Conservation (phyloP, 2,329 filamentous ascomycete species). For the Botrytis medusae region DNA sequence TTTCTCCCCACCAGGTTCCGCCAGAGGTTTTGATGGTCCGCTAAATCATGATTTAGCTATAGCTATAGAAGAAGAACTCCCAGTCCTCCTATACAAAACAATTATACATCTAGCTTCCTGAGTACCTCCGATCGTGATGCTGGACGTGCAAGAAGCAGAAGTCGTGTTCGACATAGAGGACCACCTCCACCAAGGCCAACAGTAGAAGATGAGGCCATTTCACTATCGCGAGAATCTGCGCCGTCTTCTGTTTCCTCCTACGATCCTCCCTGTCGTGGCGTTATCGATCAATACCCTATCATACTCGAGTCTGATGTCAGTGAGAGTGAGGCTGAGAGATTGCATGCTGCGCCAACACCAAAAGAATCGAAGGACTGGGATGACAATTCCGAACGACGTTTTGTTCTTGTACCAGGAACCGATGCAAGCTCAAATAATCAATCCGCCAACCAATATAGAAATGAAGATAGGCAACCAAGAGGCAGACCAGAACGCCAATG, state of each 20-base stretch:
- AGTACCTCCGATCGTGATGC: slow-evolving; percentile 20
- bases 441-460: background rate
- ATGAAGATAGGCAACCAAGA: slow-evolving; percentile 28
- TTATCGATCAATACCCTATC: slow-evolving; percentile 66
- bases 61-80: slow-evolving; percentile 9
- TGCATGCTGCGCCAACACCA: slow-evolving; percentile 31
- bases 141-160: slow-evolving; percentile 27
- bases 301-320: slow-evolving; percentile 57
- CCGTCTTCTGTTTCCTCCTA: slow-evolving; percentile 44
- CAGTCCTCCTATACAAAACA: slow-evolving; percentile 21
- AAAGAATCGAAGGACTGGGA: slow-evolving; percentile 27
- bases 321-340: slow-evolving; percentile 34
- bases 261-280: slow-evolving; percentile 60
- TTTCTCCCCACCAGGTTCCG: background rate
- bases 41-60: slow-evolving; percentile 17
- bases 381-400: slow-evolving; percentile 55
- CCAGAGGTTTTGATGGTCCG: background rate
- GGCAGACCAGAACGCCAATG: slow-evolving; percentile 11
- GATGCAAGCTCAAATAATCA: slow-evolving; percentile 25
- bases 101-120: slow-evolving; percentile 22
- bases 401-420: slow-evolving; percentile 54
- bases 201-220: slow-evolving; percentile 67
- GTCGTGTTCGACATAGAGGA: slow-evolving; percentile 28
- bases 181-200: slow-evolving; percentile 58
- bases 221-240: slow-evolving; percentile 58